Conservation (phyloP, 345 rosid species). For the Salix arbutifolia region DNA sequence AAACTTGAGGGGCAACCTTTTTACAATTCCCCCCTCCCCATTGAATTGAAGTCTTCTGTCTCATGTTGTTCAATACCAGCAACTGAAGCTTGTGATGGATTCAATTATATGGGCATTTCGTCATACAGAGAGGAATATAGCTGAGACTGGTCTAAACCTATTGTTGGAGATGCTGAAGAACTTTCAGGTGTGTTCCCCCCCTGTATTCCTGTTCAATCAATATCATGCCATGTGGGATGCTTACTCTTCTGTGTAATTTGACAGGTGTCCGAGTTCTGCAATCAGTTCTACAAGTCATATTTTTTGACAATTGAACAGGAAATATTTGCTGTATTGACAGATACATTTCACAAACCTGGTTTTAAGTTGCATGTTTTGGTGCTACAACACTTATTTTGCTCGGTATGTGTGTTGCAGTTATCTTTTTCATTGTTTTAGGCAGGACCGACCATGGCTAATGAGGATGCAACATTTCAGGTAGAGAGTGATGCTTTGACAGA, state of each 20-base stretch:
- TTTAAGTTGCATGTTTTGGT: conserved; percentile 94
- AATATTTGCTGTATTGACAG: conserved; percentile 90
- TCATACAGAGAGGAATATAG: conserved; percentile 97
- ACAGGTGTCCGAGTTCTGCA: conserved; percentile 67
- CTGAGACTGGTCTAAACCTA: conserved; percentile 93
- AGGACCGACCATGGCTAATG: not conserved
- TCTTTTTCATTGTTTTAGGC: not conserved
- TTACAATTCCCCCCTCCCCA: not conserved
- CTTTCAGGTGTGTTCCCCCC: conserved; percentile 55
- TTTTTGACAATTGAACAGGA: conserved; percentile 82
- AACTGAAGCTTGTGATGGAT: conserved; percentile 97
- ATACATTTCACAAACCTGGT: conserved; percentile 98
- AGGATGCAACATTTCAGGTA: conserved; percentile 43
- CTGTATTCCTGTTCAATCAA: not conserved
- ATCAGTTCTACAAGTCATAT: conserved; percentile 74
- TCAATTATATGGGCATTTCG: conserved; percentile 99
- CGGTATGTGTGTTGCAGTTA: conserved; percentile 39
- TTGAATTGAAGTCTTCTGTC: not conserved
- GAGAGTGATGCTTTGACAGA: conserved; percentile 79
- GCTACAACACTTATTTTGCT: conserved; percentile 78
- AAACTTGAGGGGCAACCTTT: not conserved
- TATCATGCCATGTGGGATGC: conserved; percentile 6
- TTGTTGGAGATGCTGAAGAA: conserved; percentile 90
- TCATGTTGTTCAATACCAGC: conserved; percentile 40
- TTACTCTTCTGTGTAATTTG: conserved; percentile 25